A percentile compares a stretch with the other conserved stretches of the same genome.
phyloP scores from a whole-genome alignment of 148 eudicot species.

The Cornus kousa region DNA sequence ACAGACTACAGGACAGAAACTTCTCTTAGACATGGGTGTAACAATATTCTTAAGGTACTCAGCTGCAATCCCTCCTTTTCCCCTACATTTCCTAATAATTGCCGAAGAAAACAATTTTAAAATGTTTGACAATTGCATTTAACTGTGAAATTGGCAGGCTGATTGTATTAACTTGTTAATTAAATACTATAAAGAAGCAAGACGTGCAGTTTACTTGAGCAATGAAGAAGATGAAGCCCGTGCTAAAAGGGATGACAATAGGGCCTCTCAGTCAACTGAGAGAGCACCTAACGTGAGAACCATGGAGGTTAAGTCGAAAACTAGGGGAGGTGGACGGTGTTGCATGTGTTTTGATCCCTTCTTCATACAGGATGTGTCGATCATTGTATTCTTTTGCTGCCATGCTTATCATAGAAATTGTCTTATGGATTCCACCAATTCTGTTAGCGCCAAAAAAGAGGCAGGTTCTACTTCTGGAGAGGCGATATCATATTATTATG shows the following conservation, averaged over 20 bases:
- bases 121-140: not conserved
- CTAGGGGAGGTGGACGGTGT: conserved; percentile 74
- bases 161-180: conserved; percentile 78
- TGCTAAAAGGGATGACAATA: conserved; percentile 54
- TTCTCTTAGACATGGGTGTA: conserved; percentile 94
- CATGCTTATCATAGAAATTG: conserved; percentile 86
- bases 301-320: conserved; percentile 75
- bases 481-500: conserved; percentile 33
- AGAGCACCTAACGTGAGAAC: conserved; percentile 50
- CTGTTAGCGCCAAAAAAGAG: conserved; percentile 43
- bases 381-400: conserved; percentile 82
- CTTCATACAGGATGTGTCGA: conserved; percentile 68
- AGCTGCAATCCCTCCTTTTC: not conserved
- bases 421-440: conserved; percentile 67
- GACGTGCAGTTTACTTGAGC: conserved; percentile 68
- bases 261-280: conserved; percentile 31
- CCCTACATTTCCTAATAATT: no score
- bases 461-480: conserved; percentile 26
- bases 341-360: conserved; percentile 95
- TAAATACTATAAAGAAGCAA: conserved; percentile 91
- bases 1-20: conserved; percentile 97
- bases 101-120: not conserved
- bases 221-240: conserved; percentile 75
- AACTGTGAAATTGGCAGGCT: conserved; percentile 47
- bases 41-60: conserved; percentile 82